A percentile compares a stretch with the other conserved stretches of the same genome.
Conservation (phyloP, 2,329 filamentous ascomycete genomes). For the Aspergillus neoniger region DNA sequence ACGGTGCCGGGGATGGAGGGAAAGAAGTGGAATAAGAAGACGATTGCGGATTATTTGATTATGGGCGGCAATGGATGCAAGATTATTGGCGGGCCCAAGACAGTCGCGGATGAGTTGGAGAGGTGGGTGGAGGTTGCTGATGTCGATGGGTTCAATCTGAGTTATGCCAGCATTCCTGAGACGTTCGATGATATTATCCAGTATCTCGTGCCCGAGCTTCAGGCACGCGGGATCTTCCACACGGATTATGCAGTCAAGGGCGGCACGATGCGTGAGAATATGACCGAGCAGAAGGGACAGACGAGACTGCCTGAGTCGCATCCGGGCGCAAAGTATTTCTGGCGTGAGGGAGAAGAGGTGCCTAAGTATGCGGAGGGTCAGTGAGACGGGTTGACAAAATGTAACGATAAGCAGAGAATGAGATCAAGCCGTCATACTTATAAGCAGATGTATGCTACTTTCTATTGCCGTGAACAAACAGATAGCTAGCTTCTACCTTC, state of each 20-base stretch:
- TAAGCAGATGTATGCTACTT: too few species aligned
- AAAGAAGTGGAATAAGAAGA: slow-evolving; percentile 42
- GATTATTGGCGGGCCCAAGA: slow-evolving; percentile 39
- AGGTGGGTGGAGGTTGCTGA: slow-evolving; percentile 38
- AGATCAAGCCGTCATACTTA: too few species aligned
- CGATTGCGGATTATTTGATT: slow-evolving; percentile 37
- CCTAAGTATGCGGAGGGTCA: slow-evolving; percentile 29
- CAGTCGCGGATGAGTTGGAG: slow-evolving; percentile 42
- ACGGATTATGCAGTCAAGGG: slow-evolving; percentile 38
- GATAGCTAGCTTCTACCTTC: too few species aligned
- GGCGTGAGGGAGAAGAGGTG: slow-evolving; percentile 36
- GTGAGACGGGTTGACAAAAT: background rate
- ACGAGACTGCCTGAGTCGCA: slow-evolving; percentile 37
- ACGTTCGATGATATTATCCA: slow-evolving; percentile 41
- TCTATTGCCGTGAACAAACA: too few species aligned
- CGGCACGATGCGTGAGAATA: slow-evolving; percentile 44
- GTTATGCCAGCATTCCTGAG: slow-evolving; percentile 37
- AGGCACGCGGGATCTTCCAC: slow-evolving; percentile 41
- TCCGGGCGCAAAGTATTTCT: slow-evolving; percentile 39
- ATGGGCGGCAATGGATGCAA: slow-evolving; percentile 40
- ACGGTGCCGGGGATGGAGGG: slow-evolving; percentile 45
- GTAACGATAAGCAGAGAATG: too few species aligned
- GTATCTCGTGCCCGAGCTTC: slow-evolving; percentile 37
- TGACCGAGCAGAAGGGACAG: slow-evolving; percentile 35
- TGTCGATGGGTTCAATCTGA: slow-evolving; percentile 41